phyloP scores from a whole-genome alignment of 441 rosid species.

The Adansonia grandidieri region DNA sequence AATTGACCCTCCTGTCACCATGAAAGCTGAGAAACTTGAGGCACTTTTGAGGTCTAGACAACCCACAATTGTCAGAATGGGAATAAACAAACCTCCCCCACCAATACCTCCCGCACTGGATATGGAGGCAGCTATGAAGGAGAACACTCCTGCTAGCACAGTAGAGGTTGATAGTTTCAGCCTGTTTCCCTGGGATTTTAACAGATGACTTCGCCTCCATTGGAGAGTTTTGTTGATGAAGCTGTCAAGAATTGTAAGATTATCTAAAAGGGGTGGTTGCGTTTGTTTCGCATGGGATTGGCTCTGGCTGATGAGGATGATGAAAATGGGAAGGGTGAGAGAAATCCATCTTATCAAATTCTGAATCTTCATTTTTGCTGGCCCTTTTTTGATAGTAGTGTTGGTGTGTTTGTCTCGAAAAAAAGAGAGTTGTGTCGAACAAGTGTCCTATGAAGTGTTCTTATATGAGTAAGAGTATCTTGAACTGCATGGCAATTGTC shows the following conservation, averaged over 20 bases:
- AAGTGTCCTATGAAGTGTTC: not conserved
- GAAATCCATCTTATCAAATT: constrained; percentile 17
- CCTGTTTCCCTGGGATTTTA: constrained; percentile 27
- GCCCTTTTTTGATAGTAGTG: not conserved
- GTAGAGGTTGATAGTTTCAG: constrained; percentile 42
- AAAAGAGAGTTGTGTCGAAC: not conserved
- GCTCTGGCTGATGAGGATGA: constrained; percentile 21
- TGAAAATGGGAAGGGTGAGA: constrained; percentile 38
- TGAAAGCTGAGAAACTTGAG: constrained; percentile 83
- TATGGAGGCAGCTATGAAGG: constrained; percentile 71
- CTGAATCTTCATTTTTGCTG: constrained; percentile 35
- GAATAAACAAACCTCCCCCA: constrained; percentile 86
- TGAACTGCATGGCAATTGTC: not conserved
- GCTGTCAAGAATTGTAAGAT: constrained; percentile 22
- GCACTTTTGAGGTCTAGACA: constrained; percentile 82
- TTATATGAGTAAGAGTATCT: not conserved
- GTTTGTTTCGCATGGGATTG: constrained; percentile 40
- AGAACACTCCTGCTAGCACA: constrained; percentile 53
- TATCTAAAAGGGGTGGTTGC: constrained; percentile 28
- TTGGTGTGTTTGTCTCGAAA: not conserved
- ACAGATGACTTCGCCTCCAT: constrained; percentile 34
- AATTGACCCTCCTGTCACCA: constrained; percentile 89
- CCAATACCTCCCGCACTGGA: constrained; percentile 97
- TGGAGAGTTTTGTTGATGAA: constrained; percentile 33
- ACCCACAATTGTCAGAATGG: constrained; percentile 69